Conservation (phyloP, 805 yeast genomes). For the Wickerhamomyces queroliae region DNA sequence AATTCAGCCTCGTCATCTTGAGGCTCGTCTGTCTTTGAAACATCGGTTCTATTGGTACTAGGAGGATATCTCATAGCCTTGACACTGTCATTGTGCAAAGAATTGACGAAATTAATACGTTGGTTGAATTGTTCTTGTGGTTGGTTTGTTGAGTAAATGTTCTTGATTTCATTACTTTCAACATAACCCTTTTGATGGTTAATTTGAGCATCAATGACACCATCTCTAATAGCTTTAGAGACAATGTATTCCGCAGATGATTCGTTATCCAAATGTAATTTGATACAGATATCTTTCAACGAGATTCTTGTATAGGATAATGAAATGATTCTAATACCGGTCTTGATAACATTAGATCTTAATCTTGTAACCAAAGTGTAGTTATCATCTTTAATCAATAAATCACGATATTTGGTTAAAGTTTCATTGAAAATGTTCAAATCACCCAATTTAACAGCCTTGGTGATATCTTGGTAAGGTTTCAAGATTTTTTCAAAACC, state of each 20-base stretch:
- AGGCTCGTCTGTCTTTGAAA: constrained; percentile 4
- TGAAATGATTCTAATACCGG: constrained; percentile 92
- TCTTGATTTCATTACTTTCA: constrained; percentile 82
- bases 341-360: constrained; percentile 95
- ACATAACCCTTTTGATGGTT: constrained; percentile 88
- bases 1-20: constrained; percentile 21
- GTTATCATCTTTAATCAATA: constrained; percentile 69
- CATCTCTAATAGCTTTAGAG: constrained; percentile 94
- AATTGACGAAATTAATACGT: constrained; percentile 88
- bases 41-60: constrained; percentile 20
- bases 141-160: constrained; percentile 78
- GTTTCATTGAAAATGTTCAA: constrained; percentile 72
- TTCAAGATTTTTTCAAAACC: constrained; percentile 52
- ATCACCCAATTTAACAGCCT: constrained; percentile 92
- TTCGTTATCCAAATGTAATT: constrained; percentile 87
- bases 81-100: constrained; percentile 85
- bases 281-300: constrained; percentile 87
- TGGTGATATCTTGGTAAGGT: constrained; percentile 83
- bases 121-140: constrained; percentile 90
- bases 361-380: constrained; percentile 81
- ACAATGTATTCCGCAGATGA: constrained; percentile 96
- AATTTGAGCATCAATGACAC: constrained; percentile 91
- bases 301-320: constrained; percentile 88
- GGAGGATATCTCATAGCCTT: constrained; percentile 91
- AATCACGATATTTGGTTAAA: constrained; percentile 53